phyloP scores from a whole-genome alignment of 495 filamentous ascomycete genomes.

The Hypoxylon fuscum region DNA sequence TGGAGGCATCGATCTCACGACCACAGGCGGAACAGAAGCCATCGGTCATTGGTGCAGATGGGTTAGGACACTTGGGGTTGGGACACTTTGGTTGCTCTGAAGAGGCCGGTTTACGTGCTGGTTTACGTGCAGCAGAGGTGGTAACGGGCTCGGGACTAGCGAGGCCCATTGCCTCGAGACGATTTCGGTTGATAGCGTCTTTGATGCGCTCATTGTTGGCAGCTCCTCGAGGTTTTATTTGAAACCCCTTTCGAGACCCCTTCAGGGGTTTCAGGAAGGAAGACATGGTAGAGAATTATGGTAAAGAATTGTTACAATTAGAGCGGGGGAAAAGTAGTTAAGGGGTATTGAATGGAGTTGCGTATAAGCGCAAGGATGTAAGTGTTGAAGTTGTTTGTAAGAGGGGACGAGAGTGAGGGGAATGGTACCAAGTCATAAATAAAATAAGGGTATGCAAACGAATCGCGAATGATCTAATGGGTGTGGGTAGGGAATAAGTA shows the following conservation, averaged over 20 bases:
- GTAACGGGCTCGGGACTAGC: too few species aligned
- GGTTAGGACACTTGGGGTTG: constrained; percentile 43
- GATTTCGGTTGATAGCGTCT: constrained; percentile 40
- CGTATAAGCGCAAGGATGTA: constrained; percentile 3
- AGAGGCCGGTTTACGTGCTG: constrained; percentile 17
- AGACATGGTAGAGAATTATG: constrained; percentile 28
- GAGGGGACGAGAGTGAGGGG: too few species aligned
- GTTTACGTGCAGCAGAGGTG: constrained; percentile 21
- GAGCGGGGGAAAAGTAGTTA: too few species aligned
- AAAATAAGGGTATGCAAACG: too few species aligned
- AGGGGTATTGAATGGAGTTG: background rate
- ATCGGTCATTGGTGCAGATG: constrained; percentile 51
- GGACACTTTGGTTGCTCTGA: constrained; percentile 39
- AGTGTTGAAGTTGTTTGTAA: background rate
- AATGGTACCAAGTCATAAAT: too few species aligned
- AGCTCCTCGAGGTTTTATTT: constrained; percentile 37
- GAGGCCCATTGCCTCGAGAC: constrained; percentile 39
- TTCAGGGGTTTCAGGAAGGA: constrained; percentile 40
- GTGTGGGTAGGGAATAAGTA: too few species aligned
- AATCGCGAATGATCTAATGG: too few species aligned
- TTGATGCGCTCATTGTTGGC: constrained; percentile 38
- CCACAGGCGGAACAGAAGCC: constrained; percentile 85
- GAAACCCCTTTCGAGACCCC: constrained; percentile 31
- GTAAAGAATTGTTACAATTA: too few species aligned
- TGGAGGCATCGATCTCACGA: constrained; percentile 77